Evolutionary conservation across 2,329 filamentous ascomycete genomes (phyloP), one percentile per base, ranked within the genome.

Genomic region (Tothia fuscella): DNA sequence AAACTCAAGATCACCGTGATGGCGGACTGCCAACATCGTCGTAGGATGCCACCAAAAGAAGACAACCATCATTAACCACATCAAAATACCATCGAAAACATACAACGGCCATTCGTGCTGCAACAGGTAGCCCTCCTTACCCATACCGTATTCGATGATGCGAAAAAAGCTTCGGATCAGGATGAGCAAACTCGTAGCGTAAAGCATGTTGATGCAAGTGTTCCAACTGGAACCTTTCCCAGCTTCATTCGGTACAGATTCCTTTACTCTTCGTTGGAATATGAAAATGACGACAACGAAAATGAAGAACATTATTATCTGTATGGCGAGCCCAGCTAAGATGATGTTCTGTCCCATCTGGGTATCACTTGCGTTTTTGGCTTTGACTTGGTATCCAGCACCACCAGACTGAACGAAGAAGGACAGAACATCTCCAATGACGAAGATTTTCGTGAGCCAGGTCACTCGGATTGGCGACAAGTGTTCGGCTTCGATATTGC

Each of bases 231-330:
- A n/a, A n/a, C n/a, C n/a, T n/a, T n/a, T n/a, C n/a, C n/a, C n/a
- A n/a, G n/a, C n/a, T n/a, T n/a, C n/a, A n/a, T n/a, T n/a, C n/a
- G n/a, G n/a, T n/a, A n/a, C n/a, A n/a, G n/a, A n/a, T n/a, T n/a
- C n/a, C n/a, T n/a, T n/a, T 33, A 57, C 45, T 12, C 56, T 48
- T 3, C 47, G 31, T 39, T 59, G 50, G 47, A 57, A 60, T 39
- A 58, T 34, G 2, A 46, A 44, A 4, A 50, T 52, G 13, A 50
- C 45, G 22, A 56, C 16, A 45, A 66, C 60, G 57, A 74, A 74
- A 42, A 70, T 60, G 10, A 61, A 55, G 51, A 74, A 73, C 49
- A 69, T 67, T 42, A 61, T 38, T 43, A 73, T 57, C 47, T 75
- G 70, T 29, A 73, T 52, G 13, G 65, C 56, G 4, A 74, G 57